These are phyloP conservation scores for Nitzschia palea DNA, from an alignment of 108 stramenopile species.

Conservation along the genomic window DNA sequence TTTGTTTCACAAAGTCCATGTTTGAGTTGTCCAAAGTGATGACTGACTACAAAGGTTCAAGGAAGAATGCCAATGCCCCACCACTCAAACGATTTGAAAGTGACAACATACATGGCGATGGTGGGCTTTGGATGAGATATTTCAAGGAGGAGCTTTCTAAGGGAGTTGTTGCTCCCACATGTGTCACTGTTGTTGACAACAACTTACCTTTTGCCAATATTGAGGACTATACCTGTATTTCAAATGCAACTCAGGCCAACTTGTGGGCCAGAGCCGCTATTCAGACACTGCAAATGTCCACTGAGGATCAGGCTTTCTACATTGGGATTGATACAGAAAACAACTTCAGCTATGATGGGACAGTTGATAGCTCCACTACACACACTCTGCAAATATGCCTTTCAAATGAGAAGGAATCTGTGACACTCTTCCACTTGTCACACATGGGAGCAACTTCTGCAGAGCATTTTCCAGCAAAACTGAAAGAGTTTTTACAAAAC, in stretches of 20 bases:
- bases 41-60: background rate
- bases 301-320: background rate
- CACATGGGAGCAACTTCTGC: background rate
- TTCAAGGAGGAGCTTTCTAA: no score
- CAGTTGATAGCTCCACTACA: background rate
- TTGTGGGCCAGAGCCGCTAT: background rate
- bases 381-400: background rate
- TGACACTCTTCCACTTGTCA: background rate
- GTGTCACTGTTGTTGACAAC: background rate
- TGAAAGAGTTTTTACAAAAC: background rate
- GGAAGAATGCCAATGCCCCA: background rate
- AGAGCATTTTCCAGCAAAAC: background rate
- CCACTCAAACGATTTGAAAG: background rate
- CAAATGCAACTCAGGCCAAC: background rate
- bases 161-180: background rate
- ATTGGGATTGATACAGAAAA: background rate
- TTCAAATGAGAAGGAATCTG: background rate
- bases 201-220: background rate
- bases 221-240: background rate
- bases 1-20: background rate
- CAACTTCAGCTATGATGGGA: background rate
- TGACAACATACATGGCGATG: no score
- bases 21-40: background rate
- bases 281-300: background rate
- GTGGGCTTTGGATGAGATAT: no score